Conservation (phyloP, 164 flowering plant genomes). For the Cinnamomum micranthum region DNA sequence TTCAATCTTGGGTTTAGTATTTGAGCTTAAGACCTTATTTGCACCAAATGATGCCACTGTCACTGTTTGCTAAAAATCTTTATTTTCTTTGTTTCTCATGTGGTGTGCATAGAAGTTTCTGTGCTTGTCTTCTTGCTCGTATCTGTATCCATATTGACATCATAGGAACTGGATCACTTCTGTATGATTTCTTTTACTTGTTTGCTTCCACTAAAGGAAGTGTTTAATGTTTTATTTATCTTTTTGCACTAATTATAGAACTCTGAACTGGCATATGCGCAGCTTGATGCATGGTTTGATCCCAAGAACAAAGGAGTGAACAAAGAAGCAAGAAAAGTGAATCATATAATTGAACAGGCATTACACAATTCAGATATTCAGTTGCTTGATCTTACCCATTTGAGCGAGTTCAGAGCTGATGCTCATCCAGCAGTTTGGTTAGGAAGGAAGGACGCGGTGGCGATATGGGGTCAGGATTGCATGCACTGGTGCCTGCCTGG, state of each 20-base stretch:
- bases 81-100: too few species aligned
- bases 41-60: too few species aligned
- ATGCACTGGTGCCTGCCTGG: slow-evolving; percentile 99
- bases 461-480: slow-evolving; percentile 97
- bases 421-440: slow-evolving; percentile 97
- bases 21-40: too few species aligned
- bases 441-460: slow-evolving; percentile 88
- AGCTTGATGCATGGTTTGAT: slow-evolving; percentile 94
- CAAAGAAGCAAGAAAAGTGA: slow-evolving; percentile 78
- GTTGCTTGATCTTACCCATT: slow-evolving; percentile 66
- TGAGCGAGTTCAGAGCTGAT: slow-evolving; percentile 96
- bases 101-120: not conserved
- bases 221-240: not conserved
- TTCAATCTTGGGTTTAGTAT: too few species aligned
- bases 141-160: not conserved
- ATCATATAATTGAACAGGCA: slow-evolving; percentile 47
- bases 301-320: slow-evolving; percentile 82
- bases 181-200: too few species aligned
- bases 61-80: too few species aligned
- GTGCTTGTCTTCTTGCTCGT: not conserved
- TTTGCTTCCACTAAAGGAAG: not conserved
- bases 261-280: slow-evolving; percentile 28
- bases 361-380: slow-evolving; percentile 52
- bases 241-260: not conserved
- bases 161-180: too few species aligned